These are phyloP conservation scores for Nitzschia inconspicua DNA, from an alignment of 108 stramenopile species.

Conservation along the genomic window DNA sequence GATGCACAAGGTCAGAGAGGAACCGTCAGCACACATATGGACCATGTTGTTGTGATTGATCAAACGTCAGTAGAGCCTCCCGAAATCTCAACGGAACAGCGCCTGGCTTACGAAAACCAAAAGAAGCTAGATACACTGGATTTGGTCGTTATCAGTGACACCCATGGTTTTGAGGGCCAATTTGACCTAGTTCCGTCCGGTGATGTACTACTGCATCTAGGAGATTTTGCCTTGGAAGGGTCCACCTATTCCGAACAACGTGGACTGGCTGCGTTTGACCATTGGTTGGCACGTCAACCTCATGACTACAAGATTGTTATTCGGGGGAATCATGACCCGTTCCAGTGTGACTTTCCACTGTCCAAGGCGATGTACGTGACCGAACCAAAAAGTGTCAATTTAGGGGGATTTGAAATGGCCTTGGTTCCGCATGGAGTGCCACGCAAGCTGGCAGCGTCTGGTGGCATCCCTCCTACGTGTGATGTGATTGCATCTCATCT, in stretches of 20 bases:
- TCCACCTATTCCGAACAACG: conserved; percentile 19
- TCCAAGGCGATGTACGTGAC: conserved; percentile 59
- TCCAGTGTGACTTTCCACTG: conserved; percentile 22
- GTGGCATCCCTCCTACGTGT: conserved; percentile 36
- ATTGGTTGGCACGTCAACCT: conserved; percentile 58
- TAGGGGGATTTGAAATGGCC: conserved; percentile 24
- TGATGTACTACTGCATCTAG: conserved; percentile 70
- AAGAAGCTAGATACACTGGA: conserved; percentile 30
- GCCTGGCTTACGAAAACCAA: background rate
- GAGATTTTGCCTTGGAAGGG: conserved; percentile 64
- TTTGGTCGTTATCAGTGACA: conserved; percentile 63
- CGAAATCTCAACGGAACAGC: background rate
- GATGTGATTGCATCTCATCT: conserved; percentile 66
- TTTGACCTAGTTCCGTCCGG: conserved; percentile 51
- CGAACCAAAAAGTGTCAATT: conserved; percentile 27
- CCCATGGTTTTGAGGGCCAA: conserved; percentile 69
- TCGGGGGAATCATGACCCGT: conserved; percentile 79
- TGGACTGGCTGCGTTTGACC: conserved; percentile 41
- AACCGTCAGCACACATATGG: background rate
- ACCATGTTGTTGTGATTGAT: background rate
- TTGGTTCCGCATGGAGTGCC: conserved; percentile 44
- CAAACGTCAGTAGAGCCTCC: background rate
- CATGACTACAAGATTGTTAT: conserved; percentile 68
- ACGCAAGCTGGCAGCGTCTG: conserved; percentile 25
- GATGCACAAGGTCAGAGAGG: background rate